Evolutionary conservation across 257 asterid genomes (phyloP).

Genomic region (Scutellaria barbata): DNA sequence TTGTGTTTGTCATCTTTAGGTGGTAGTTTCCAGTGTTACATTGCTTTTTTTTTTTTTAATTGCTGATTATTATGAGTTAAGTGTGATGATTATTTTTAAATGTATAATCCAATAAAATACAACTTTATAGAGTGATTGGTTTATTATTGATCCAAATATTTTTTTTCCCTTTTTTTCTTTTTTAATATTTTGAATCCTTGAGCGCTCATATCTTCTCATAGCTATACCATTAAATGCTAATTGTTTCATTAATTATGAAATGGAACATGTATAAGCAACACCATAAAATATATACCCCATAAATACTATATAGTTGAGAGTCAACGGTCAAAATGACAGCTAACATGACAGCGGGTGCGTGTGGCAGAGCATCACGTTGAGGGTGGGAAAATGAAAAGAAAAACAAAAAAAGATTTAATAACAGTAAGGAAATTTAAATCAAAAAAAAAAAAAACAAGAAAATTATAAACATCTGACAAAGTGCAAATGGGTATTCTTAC

Average conservation of each 20-base stretch:
- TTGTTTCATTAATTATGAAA: background rate
- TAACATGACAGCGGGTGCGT: conserved; percentile 56
- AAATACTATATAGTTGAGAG: conserved; percentile 14
- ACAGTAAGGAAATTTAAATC: background rate
- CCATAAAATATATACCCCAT: too few species aligned
- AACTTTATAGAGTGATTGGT: too few species aligned
- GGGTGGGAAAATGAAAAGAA: conserved; percentile 8
- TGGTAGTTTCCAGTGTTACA: too few species aligned
- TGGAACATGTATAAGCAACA: background rate
- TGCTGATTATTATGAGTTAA: too few species aligned
- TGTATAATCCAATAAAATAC: too few species aligned
- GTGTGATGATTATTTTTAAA: too few species aligned
- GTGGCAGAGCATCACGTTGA: conserved; percentile 53
- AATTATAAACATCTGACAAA: conserved; percentile 50
- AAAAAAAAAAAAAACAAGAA: background rate
- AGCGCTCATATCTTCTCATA: background rate
- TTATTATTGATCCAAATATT: too few species aligned
- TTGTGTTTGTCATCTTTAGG: too few species aligned
- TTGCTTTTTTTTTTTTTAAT: too few species aligned
- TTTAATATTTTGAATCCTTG: background rate
- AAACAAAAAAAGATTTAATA: background rate
- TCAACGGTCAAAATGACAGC: conserved; percentile 67
- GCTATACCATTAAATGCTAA: background rate
- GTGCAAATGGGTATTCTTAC: conserved; percentile 61
- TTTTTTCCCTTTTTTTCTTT: too few species aligned